A percentile compares a stretch with the other conserved stretches of the same genome.
phyloP scores from a whole-genome alignment of 2,329 filamentous ascomycete genomes.

The Aspergillus vadensis region DNA sequence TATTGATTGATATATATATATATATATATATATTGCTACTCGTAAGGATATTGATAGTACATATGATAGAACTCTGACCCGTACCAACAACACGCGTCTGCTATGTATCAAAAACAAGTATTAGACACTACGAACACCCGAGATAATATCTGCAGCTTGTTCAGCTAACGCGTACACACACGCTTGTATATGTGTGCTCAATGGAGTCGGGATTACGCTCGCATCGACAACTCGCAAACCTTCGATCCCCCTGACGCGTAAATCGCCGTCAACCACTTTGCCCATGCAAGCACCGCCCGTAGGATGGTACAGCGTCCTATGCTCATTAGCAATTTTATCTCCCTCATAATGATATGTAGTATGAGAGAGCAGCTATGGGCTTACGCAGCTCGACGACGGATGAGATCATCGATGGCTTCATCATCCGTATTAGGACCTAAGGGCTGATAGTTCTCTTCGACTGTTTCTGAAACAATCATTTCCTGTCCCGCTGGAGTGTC shows the following conservation, averaged over 20 bases:
- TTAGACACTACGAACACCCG: not conserved
- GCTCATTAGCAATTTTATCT: not conserved
- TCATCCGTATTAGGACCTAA: not conserved
- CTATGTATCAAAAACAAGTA: not conserved
- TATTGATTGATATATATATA: too few relatives aligned
- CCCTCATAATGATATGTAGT: not conserved
- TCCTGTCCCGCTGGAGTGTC: constrained; percentile 7
- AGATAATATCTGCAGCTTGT: constrained; percentile 6
- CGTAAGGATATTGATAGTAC: too few relatives aligned
- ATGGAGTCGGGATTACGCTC: constrained; percentile 4
- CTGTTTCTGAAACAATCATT: constrained; percentile 8
- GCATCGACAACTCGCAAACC: constrained; percentile 4
- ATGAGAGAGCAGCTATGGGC: not conserved
- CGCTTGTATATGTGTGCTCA: constrained; percentile 7
- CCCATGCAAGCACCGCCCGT: constrained; percentile 16
- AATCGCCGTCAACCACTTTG: constrained; percentile 16
- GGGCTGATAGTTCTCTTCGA: constrained; percentile 2
- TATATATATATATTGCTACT: too few relatives aligned
- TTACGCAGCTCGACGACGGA: constrained; percentile 2
- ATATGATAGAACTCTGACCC: too few relatives aligned
- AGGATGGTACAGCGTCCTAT: constrained; percentile 13
- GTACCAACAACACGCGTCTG: too few relatives aligned
- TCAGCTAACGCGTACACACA: constrained; percentile 2
- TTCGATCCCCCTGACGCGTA: constrained; percentile 14
- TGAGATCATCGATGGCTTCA: constrained; percentile 1